Percentiles rank a stretch among this genome's conserved stretches.
phyloP scores from a whole-genome alignment of 805 yeast genomes.

The Diddensiella santjacobensis region DNA sequence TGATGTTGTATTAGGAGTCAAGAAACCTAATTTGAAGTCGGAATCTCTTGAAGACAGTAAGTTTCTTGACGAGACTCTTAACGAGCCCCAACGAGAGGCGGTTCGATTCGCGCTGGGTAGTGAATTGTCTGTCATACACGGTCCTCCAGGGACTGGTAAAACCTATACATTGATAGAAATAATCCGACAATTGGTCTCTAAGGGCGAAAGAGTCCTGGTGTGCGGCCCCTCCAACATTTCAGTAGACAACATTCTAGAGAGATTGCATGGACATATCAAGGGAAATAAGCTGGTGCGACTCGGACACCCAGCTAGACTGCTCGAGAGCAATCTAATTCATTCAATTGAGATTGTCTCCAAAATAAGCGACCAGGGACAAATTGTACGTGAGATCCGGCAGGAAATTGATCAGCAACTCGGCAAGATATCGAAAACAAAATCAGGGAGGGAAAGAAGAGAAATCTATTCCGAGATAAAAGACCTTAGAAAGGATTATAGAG shows the following conservation, averaged over 20 bases:
- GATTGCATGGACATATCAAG: constrained; percentile 48
- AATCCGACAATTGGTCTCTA: constrained; percentile 61
- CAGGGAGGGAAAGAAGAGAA: constrained; percentile 59
- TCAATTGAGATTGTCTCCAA: constrained; percentile 72
- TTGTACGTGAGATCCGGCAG: constrained; percentile 60
- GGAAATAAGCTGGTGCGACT: constrained; percentile 62
- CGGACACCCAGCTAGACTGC: constrained; percentile 90
- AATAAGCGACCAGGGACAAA: constrained; percentile 52
- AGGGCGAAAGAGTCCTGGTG: constrained; percentile 61
- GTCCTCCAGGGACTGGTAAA: constrained; percentile 83
- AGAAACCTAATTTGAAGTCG: constrained; percentile 28
- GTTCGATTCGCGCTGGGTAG: constrained; percentile 59
- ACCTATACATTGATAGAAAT: constrained; percentile 83
- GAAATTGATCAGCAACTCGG: constrained; percentile 62
- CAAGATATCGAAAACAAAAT: constrained; percentile 54
- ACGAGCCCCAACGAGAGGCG: constrained; percentile 70
- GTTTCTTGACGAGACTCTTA: constrained; percentile 47
- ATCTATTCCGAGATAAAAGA: constrained; percentile 67
- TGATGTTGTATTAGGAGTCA: constrained; percentile 48
- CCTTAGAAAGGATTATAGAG: constrained; percentile 64
- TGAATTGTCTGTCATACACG: constrained; percentile 57
- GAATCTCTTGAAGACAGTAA: constrained; percentile 11
- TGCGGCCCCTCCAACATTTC: constrained; percentile 95
- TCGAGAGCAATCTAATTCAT: constrained; percentile 58
- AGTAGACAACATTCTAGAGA: constrained; percentile 84